phyloP scores from a whole-genome alignment of 441 rosid species.

The Daphne laureola region DNA sequence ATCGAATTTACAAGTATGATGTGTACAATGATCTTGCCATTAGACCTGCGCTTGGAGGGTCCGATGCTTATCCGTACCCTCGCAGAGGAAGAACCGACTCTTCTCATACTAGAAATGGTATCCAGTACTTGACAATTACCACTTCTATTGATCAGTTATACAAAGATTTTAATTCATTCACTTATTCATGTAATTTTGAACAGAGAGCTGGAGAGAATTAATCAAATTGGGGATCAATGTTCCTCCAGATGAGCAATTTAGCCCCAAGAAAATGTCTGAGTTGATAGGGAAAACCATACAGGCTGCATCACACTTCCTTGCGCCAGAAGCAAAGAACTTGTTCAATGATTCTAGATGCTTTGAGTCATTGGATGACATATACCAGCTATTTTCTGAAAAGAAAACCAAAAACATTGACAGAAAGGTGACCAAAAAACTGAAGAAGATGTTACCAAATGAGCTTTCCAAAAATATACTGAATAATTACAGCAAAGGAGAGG shows the following conservation, averaged over 20 bases:
- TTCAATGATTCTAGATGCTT: conserved; percentile 24
- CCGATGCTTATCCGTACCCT: conserved; percentile 42
- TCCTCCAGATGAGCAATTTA: conserved; percentile 56
- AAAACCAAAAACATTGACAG: conserved; percentile 19
- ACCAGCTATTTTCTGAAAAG: conserved; percentile 27
- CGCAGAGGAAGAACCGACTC: conserved; percentile 48
- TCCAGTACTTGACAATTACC: background rate
- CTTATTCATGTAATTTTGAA: conserved; percentile 18
- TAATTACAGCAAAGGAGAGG: conserved; percentile 19
- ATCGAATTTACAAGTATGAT: conserved; percentile 54
- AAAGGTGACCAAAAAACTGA: conserved; percentile 21
- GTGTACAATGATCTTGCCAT: conserved; percentile 45
- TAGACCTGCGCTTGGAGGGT: conserved; percentile 53
- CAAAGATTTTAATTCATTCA: background rate
- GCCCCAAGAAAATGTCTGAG: conserved; percentile 43
- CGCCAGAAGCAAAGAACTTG: conserved; percentile 32
- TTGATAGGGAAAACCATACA: conserved; percentile 31
- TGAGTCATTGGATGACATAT: conserved; percentile 47
- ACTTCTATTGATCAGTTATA: background rate
- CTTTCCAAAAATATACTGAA: conserved; percentile 17
- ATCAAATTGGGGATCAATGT: conserved; percentile 37
- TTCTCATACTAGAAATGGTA: conserved; percentile 34
- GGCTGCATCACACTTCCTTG: conserved; percentile 31
- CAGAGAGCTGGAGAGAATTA: conserved; percentile 25
- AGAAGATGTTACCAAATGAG: conserved; percentile 30